A percentile compares a stretch with the other conserved stretches of the same genome.
These are phyloP conservation scores for Cladorrhinum sp. DNA, from an alignment of 2,329 filamentous ascomycete genomes.

Conservation along the genomic window DNA sequence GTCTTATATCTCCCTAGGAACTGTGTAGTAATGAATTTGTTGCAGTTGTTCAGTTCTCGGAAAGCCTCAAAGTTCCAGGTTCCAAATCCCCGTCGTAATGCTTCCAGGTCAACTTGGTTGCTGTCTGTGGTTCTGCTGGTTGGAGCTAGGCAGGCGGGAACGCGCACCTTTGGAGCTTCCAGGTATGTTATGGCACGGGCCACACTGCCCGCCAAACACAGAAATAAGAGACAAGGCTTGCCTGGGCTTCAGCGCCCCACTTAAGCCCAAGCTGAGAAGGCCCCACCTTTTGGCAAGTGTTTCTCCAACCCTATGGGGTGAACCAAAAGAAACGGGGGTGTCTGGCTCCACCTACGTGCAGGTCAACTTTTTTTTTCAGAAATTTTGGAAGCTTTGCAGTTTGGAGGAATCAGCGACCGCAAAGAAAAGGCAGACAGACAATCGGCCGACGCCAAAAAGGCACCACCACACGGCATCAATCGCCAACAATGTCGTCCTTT, in stretches of 20 bases:
- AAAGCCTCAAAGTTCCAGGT: slow-evolving; percentile 14
- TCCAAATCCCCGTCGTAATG: neutral
- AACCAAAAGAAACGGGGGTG: slow-evolving; percentile 12
- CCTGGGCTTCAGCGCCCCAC: slow-evolving; percentile 5
- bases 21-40: slow-evolving; percentile 1
- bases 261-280: neutral
- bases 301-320: neutral
- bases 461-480: slow-evolving; percentile 24
- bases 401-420: neutral
- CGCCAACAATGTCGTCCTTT: slow-evolving; percentile 79
- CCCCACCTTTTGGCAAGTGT: neutral
- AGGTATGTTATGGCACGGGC: slow-evolving; percentile 14
- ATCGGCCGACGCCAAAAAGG: slow-evolving; percentile 25
- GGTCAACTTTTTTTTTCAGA: slow-evolving; percentile 29
- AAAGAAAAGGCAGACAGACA: slow-evolving; percentile 5
- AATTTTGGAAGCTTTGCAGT: slow-evolving; percentile 35
- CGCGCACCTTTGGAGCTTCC: slow-evolving; percentile 24
- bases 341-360: slow-evolving; percentile 24
- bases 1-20: neutral
- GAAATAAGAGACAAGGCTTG: neutral
- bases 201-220: slow-evolving; percentile 6
- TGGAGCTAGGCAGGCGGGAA: slow-evolving; percentile 23
- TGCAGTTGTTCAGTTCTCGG: slow-evolving; percentile 13
- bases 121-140: neutral
- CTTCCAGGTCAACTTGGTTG: no score